A percentile compares a stretch with the other conserved stretches of the same genome.
Conservation (phyloP, 345 rosid species). For the Conringia planisiliqua region DNA sequence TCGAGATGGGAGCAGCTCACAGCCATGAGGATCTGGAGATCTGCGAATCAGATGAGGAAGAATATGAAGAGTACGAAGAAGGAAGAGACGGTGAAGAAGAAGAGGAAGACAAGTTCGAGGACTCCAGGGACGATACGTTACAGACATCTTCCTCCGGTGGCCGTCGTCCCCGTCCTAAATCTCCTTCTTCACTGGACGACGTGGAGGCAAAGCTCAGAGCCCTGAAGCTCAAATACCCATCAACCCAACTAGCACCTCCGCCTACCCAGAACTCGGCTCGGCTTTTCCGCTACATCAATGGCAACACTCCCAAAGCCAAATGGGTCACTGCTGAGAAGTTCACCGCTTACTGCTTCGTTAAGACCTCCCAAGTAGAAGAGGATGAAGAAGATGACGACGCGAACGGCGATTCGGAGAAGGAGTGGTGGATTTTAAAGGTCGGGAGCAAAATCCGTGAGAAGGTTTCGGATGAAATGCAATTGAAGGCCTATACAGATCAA, state of each 20-base stretch:
- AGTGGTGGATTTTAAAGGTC: constrained; percentile 70
- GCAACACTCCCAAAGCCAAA: constrained; percentile 76
- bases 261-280: constrained; percentile 45
- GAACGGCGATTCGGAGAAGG: constrained; percentile 38
- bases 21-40: constrained; percentile 67
- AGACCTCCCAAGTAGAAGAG: constrained; percentile 37
- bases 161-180: constrained; percentile 30
- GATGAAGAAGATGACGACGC: constrained; percentile 45
- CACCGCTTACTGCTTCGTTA: constrained; percentile 53
- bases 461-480: constrained; percentile 59
- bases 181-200: constrained; percentile 60
- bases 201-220: constrained; percentile 62
- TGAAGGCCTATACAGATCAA: constrained; percentile 71
- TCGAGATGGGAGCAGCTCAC: constrained; percentile 60
- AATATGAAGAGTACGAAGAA: constrained; percentile 40
- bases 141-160: constrained; percentile 36
- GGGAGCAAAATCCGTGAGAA: constrained; percentile 53
- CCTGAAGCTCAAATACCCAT: constrained; percentile 61
- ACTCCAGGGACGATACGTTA: constrained; percentile 50
- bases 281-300: constrained; percentile 67
- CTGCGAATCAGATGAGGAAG: constrained; percentile 61
- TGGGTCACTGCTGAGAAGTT: constrained; percentile 70
- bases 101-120: constrained; percentile 47
- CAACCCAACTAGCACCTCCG: constrained; percentile 32
- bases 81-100: constrained; percentile 40